Base-by-base conservation (phyloP, 176 grass and related monocot species). In the Eremochloa ophiuroides region DNA sequence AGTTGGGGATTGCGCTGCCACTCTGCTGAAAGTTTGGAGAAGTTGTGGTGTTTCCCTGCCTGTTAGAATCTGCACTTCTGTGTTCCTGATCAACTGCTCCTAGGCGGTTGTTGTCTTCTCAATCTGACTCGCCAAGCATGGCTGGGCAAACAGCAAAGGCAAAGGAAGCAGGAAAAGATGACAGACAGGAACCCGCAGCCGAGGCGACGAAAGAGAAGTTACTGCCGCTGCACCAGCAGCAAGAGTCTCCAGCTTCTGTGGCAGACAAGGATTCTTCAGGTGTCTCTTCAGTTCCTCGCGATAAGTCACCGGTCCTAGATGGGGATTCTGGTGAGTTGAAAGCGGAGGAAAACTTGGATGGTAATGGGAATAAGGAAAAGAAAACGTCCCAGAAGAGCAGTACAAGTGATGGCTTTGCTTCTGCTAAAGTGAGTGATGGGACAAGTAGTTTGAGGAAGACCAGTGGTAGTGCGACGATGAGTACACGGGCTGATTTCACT, bases 351-450 rank as follows among this genome's bases (percentile, higher is more conserved):
- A 80, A 78, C 80, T 44, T 80, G 29, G 88, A 89, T 48, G 70
- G 39, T 71, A 91, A 78, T 50, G 88, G 80, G 69, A 89, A 84
- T 63, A 81, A 91, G 35, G 91, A 97, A 79, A 97, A 93, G 74
- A 97, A 97, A 80, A 76, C 62, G 0, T 91, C 88, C 0, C 81
- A 97, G 34, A 88, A 91, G 88, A 93, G 91, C 30, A 97, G 91
- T 60, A 88, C 80, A 10, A 97, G 86, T 73, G 91, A 93, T 28
- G 93, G 91, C 78, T 97, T 93, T 40, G 74, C 83, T 44, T 93
- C 91, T 71, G 94, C 94, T 44, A 93, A 97, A 90, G 91, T 97
- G 70, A 97, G 91, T 76, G 94, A 91, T 82, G 94, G 85, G 72
- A 97, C 91, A 44, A 89, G 77, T 81, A 97, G 91, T 86, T 63